phyloP scores from a whole-genome alignment of 257 asterid genomes.

The Misopates orontium region DNA sequence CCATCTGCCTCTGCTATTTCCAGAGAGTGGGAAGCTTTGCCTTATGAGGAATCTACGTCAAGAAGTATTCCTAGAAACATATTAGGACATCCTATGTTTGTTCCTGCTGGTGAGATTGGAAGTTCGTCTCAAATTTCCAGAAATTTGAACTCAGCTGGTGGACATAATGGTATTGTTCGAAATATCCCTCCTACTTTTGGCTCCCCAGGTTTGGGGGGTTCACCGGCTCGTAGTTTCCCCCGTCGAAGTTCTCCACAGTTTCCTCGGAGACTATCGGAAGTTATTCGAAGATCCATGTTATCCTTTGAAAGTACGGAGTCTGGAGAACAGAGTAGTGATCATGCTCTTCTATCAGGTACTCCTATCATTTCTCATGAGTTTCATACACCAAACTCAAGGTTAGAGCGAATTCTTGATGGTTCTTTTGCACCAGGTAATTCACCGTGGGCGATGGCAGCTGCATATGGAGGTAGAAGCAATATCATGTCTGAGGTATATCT shows the following conservation, averaged over 20 bases:
- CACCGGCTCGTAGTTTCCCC: constrained; percentile 58
- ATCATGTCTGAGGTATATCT: constrained; percentile 76
- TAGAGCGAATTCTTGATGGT: constrained; percentile 78
- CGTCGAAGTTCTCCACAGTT: constrained; percentile 51
- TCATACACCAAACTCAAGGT: constrained; percentile 50
- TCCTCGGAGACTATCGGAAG: constrained; percentile 70
- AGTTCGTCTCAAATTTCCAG: constrained; percentile 49
- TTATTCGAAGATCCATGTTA: constrained; percentile 65
- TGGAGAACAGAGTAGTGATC: constrained; percentile 48
- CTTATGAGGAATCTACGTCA: constrained; percentile 24
- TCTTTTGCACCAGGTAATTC: constrained; percentile 64
- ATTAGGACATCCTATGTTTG: constrained; percentile 70
- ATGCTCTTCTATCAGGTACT: constrained; percentile 42
- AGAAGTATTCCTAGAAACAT: constrained; percentile 59
- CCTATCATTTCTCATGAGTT: constrained; percentile 44
- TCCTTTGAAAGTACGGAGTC: constrained; percentile 53
- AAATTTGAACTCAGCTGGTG: constrained; percentile 52
- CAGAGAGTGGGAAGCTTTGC: too few relatives aligned
- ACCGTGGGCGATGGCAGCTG: constrained; percentile 51
- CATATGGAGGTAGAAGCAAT: constrained; percentile 77
- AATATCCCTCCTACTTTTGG: constrained; percentile 29
- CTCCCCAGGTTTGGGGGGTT: constrained; percentile 42
- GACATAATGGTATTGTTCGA: constrained; percentile 37
- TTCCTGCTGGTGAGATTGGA: constrained; percentile 53
- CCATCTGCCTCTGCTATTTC: constrained; percentile 33